Evolutionary conservation across 2,329 filamentous ascomycete genomes (phyloP).

Genomic region (Moelleriella libera): DNA sequence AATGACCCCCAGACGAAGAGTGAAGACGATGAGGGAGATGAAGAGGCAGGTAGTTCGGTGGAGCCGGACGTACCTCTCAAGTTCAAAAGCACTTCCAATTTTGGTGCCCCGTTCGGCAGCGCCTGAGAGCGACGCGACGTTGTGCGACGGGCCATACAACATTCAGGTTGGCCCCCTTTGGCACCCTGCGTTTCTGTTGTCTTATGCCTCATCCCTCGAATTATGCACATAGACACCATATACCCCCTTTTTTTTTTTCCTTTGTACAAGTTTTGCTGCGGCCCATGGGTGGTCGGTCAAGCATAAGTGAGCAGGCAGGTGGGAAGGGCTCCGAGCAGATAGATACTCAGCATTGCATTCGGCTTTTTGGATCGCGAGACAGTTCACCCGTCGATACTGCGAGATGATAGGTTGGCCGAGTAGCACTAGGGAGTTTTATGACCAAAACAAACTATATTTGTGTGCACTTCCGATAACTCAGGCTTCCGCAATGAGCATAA

Average conservation of each 20-base stretch:
- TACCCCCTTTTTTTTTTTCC: not conserved
- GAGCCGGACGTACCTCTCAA: constrained; percentile 31
- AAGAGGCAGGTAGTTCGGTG: constrained; percentile 8
- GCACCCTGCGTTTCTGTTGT: not conserved
- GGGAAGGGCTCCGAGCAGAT: not conserved
- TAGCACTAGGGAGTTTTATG: no score
- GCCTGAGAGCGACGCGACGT: constrained; percentile 7
- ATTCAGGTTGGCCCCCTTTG: not conserved
- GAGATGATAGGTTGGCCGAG: no score
- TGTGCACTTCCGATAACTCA: no score
- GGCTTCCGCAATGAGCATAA: no score
- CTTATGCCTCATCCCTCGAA: not conserved
- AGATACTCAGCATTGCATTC: no score
- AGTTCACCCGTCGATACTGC: no score
- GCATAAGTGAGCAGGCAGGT: not conserved
- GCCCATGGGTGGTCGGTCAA: not conserved
- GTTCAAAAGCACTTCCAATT: constrained; percentile 30
- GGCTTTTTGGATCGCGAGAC: no score
- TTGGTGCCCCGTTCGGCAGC: constrained; percentile 30
- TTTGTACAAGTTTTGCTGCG: not conserved
- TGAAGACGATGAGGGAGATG: constrained; percentile 11
- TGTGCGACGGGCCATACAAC: not conserved
- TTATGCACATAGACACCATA: not conserved
- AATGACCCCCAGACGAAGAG: constrained; percentile 2
- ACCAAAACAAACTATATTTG: no score